Evolutionary conservation across 2,329 filamentous ascomycete species (phyloP).

Genomic region (Teratosphaeria nubilosa): DNA sequence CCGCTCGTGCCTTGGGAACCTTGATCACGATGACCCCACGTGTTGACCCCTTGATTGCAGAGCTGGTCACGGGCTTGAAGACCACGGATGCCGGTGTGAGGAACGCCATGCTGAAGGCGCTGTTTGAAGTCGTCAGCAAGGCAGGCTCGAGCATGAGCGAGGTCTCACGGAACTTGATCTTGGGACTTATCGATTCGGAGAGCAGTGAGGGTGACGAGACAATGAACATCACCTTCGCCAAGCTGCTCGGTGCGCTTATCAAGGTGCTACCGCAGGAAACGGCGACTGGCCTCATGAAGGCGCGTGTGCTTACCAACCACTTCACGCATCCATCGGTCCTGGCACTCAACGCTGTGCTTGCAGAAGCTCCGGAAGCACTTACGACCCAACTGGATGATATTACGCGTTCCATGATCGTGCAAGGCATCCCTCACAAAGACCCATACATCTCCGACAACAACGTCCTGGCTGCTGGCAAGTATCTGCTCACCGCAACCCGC

Average conservation of each 20-base stretch:
- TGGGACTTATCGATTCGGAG: constrained; percentile 81
- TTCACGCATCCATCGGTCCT: constrained; percentile 72
- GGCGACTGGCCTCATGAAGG: constrained; percentile 52
- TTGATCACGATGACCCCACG: constrained; percentile 91
- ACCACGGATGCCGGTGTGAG: constrained; percentile 78
- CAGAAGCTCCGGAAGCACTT: constrained; percentile 66
- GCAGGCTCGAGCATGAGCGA: constrained; percentile 94
- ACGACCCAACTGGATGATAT: constrained; percentile 62
- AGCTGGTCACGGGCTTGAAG: constrained; percentile 91
- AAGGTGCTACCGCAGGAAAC: constrained; percentile 71
- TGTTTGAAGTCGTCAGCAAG: constrained; percentile 94
- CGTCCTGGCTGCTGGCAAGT: constrained; percentile 84
- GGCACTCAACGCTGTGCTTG: constrained; percentile 76
- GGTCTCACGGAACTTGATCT: constrained; percentile 70
- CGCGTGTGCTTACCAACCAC: constrained; percentile 67
- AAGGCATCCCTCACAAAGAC: constrained; percentile 66
- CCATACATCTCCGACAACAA: constrained; percentile 66
- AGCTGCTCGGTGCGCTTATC: constrained; percentile 78
- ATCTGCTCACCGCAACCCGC: constrained; percentile 58
- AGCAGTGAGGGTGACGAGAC: constrained; percentile 54
- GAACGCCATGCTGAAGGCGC: constrained; percentile 91
- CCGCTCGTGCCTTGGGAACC: constrained; percentile 87
- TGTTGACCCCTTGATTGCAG: constrained; percentile 85
- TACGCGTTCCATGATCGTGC: constrained; percentile 63
- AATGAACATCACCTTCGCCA: constrained; percentile 84